A percentile compares a stretch with the other conserved stretches of the same genome.
phyloP scores from a whole-genome alignment of 2,329 filamentous ascomycete species.

The Pseudogymnoascus sp. region DNA sequence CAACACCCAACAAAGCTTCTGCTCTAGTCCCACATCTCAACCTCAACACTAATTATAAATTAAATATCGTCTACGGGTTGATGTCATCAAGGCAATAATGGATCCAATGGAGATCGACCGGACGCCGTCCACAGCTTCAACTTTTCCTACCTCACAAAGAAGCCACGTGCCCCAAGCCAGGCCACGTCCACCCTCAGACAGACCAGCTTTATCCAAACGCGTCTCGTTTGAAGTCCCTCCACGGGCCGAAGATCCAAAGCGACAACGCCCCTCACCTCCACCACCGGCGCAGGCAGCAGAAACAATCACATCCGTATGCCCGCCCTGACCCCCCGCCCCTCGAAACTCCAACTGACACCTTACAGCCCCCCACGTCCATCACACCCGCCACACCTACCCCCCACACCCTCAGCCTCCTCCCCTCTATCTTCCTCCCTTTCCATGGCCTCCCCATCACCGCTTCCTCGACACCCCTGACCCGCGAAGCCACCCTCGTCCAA shows the following conservation, averaged over 20 bases:
- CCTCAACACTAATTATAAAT: background rate
- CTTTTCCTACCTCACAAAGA: background rate
- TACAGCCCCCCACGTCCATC: background rate
- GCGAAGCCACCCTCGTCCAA: conserved; percentile 13
- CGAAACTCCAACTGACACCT: background rate
- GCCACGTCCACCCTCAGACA: background rate
- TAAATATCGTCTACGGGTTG: background rate
- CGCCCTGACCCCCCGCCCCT: background rate
- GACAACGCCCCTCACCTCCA: background rate
- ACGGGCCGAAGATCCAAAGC: background rate
- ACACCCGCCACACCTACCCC: background rate
- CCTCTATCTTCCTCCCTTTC: conserved; percentile 23
- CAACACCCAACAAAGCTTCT: background rate
- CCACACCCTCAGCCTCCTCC: conserved; percentile 1
- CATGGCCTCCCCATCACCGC: conserved; percentile 10
- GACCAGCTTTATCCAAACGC: background rate
- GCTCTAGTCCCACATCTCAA: background rate
- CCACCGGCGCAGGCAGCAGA: background rate
- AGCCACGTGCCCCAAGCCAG: background rate
- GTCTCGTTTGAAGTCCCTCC: conserved; percentile 16
- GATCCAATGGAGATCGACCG: background rate
- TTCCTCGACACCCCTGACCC: conserved; percentile 5
- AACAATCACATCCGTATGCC: background rate
- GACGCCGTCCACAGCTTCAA: background rate
- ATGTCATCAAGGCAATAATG: background rate